These are phyloP conservation scores for Chiua sp. DNA, from an alignment of 1,284 basidiomycete species.

Conservation along the genomic window DNA sequence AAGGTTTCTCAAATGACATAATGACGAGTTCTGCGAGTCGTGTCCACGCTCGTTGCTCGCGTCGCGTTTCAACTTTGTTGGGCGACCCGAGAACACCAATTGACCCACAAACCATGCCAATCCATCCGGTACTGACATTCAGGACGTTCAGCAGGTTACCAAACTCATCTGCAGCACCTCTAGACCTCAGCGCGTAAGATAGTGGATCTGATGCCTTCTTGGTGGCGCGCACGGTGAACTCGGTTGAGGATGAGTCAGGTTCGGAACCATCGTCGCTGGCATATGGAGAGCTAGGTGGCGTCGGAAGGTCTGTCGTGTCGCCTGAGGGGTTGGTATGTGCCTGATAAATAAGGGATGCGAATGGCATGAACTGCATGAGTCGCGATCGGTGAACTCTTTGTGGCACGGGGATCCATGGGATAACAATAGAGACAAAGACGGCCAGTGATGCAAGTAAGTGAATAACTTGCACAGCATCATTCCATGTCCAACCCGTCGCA, in stretches of 20 bases:
- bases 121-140: constrained; percentile 44
- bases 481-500: constrained; percentile 46
- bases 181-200: constrained; percentile 38
- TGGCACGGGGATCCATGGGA: constrained; percentile 50
- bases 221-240: constrained; percentile 27
- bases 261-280: constrained; percentile 32
- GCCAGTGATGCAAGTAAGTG: constrained; percentile 67
- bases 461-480: constrained; percentile 57
- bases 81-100: constrained; percentile 28
- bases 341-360: constrained; percentile 15
- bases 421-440: constrained; percentile 61
- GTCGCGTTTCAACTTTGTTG: constrained; percentile 45
- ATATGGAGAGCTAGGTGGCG: constrained; percentile 30
- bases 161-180: constrained; percentile 46
- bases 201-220: constrained; percentile 36
- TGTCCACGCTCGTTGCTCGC: constrained; percentile 58
- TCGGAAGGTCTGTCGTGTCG: constrained; percentile 20
- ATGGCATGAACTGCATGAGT: constrained; percentile 32
- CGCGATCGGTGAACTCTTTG: constrained; percentile 25
- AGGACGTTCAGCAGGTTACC: constrained; percentile 45
- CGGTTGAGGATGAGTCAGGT: constrained; percentile 38
- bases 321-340: constrained; percentile 5
- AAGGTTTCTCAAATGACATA: constrained; percentile 43
- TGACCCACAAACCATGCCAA: constrained; percentile 45
- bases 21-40: constrained; percentile 56